phyloP scores from a whole-genome alignment of 1,284 basidiomycete genomes.

The Ustilago shanxiensis region DNA sequence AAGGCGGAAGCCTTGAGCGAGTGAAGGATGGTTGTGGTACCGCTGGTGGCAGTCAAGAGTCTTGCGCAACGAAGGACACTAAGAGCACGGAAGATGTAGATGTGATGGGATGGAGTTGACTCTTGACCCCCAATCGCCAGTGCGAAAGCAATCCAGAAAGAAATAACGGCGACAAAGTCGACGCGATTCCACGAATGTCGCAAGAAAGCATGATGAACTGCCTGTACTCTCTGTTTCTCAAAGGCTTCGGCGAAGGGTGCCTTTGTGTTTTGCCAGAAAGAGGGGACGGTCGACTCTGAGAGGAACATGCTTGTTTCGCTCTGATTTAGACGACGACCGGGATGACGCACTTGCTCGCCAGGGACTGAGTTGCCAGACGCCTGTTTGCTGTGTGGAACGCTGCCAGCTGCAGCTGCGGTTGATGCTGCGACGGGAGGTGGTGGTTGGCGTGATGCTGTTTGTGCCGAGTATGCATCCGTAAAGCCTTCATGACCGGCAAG shows the following conservation, averaged over 20 bases:
- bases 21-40: slow-evolving; percentile 93
- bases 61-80: slow-evolving; percentile 87
- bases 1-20: slow-evolving; percentile 92
- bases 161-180: slow-evolving; percentile 84
- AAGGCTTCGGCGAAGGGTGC: slow-evolving; percentile 73
- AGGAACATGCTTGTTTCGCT: slow-evolving; percentile 48
- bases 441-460: slow-evolving; percentile 1
- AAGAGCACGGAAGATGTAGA: slow-evolving; percentile 89
- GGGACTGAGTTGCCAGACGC: neutral
- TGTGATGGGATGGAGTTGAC: slow-evolving; percentile 76
- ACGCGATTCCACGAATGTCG: slow-evolving; percentile 94
- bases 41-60: slow-evolving; percentile 87
- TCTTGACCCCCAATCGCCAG: slow-evolving; percentile 80
- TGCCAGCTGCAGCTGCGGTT: neutral
- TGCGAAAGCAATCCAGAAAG: slow-evolving; percentile 82
- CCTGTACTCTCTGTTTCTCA: slow-evolving; percentile 68
- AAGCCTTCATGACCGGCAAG: slow-evolving; percentile 37
- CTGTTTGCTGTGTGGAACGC: neutral
- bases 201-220: slow-evolving; percentile 76
- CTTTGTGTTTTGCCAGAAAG: slow-evolving; percentile 49
- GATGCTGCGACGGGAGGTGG: slow-evolving; percentile 2
- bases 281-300: slow-evolving; percentile 38
- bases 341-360: slow-evolving; percentile 17
- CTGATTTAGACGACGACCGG: slow-evolving; percentile 36
- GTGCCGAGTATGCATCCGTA: slow-evolving; percentile 8